Conservation (phyloP, 1,139 yeast species). For the Blastobotrys persicus region DNA sequence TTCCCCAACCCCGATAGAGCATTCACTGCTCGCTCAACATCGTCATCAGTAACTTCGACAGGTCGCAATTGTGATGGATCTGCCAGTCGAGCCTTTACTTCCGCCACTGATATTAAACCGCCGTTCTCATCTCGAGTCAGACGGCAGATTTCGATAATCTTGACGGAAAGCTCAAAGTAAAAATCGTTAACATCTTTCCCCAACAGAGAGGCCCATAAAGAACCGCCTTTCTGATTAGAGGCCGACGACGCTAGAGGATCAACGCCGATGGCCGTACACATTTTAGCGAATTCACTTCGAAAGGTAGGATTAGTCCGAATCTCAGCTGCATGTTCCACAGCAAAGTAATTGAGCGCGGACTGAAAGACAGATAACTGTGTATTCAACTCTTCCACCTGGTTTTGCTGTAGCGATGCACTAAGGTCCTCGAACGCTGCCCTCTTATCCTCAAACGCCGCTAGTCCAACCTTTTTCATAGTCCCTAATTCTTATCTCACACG, state of each 20-base stretch:
- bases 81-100: slow-evolving; percentile 44
- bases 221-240: slow-evolving; percentile 35
- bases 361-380: slow-evolving; percentile 42
- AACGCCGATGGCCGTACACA: slow-evolving; percentile 78
- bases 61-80: slow-evolving; percentile 32
- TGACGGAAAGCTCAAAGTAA: slow-evolving; percentile 63
- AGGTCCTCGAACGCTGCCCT: slow-evolving; percentile 36
- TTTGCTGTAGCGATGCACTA: slow-evolving; percentile 33
- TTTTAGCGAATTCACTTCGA: slow-evolving; percentile 65
- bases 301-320: slow-evolving; percentile 63
- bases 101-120: slow-evolving; percentile 68
- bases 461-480: slow-evolving; percentile 43
- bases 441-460: slow-evolving; percentile 42
- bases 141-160: slow-evolving; percentile 72
- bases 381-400: slow-evolving; percentile 37
- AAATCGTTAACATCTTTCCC: slow-evolving; percentile 52
- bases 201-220: slow-evolving; percentile 40
- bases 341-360: slow-evolving; percentile 38
- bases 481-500: background rate
- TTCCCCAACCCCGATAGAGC: slow-evolving; percentile 45
- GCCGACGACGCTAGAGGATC: slow-evolving; percentile 65
- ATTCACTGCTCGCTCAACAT: slow-evolving; percentile 50
- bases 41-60: slow-evolving; percentile 44
- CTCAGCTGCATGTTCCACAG: slow-evolving; percentile 58
- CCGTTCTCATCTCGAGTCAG: slow-evolving; percentile 72